These are phyloP conservation scores for Ganoderma sinense DNA, from an alignment of 1,284 basidiomycete genomes.

Conservation along the genomic window DNA sequence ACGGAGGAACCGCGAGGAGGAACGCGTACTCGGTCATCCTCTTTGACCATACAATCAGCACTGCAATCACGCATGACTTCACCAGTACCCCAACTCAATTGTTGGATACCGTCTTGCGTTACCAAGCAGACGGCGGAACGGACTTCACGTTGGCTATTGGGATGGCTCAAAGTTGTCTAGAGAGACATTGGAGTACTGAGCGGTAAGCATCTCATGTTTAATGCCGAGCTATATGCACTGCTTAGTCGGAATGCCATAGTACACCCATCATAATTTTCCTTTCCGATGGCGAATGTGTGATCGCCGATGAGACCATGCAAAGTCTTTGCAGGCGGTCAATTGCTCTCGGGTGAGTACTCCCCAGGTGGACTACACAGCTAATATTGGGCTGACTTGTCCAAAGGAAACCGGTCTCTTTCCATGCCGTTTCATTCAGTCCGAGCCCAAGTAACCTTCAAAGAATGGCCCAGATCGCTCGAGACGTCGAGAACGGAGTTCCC, in stretches of 20 bases:
- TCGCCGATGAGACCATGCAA: constrained; percentile 50
- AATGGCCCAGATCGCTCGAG: constrained; percentile 61
- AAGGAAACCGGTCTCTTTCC: constrained; percentile 67
- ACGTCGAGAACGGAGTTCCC: constrained; percentile 57
- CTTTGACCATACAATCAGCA: constrained; percentile 46
- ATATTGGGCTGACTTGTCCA: neutral
- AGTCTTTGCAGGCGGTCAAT: constrained; percentile 55
- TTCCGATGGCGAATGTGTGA: constrained; percentile 61
- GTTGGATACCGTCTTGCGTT: constrained; percentile 47
- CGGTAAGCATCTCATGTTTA: constrained; percentile 44
- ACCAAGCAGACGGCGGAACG: constrained; percentile 50
- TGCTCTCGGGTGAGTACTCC: constrained; percentile 51
- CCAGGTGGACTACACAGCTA: neutral
- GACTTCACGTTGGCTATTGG: constrained; percentile 54
- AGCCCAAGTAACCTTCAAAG: constrained; percentile 47
- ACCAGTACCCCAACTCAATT: constrained; percentile 54
- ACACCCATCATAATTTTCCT: constrained; percentile 70
- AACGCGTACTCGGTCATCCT: constrained; percentile 67
- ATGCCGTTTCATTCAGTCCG: constrained; percentile 64
- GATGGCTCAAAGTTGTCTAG: constrained; percentile 50
- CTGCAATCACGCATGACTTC: constrained; percentile 56
- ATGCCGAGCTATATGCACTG: neutral
- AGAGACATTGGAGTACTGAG: constrained; percentile 61
- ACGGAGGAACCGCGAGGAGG: constrained; percentile 42
- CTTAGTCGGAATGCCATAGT: constrained; percentile 38